Base-by-base conservation (phyloP, 192 early-diverging fungal species). In the Mortierella alpina region DNA sequence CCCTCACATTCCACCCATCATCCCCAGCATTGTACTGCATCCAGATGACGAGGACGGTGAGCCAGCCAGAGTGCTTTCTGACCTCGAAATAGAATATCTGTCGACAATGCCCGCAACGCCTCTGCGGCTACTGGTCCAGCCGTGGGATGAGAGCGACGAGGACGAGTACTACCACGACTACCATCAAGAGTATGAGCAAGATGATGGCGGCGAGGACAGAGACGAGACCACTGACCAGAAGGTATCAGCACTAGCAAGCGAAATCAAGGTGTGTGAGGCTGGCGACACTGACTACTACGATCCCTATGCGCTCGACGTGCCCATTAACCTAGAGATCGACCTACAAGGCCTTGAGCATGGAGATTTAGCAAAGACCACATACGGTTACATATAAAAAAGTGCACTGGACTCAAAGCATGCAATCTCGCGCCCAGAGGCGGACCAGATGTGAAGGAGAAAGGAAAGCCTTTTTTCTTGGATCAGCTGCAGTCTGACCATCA, bases 301-400 rank as follows among this genome's bases (percentile, higher is more conserved):
- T 50, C 77, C 70, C 0, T 80, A 80, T 49, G 77, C 77, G 15
- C 23, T 80, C 7, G 77, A 80, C 54, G 77, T 80, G 7, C 70
- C 77, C 41, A 72, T 80, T n/a, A 72, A 80, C 44, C 46, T 80
- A 8, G 77, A 67, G 61, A 72, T 80, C 17, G 77, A 80, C 53
- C 44, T 80, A 11, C 69, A 80, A n/a, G 77, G 70, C 18, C 44
- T 80, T 20, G 66, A 62, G 45, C 70, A 80, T 47, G 77, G 64
- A 0, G 70, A 80, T 57, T 18, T 64, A 31, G 31, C 31, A 4
- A 51, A 48, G 14, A 20, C 52, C 15, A 52, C 45, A n/a, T 58
- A 72, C 14, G 70, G 70, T 11, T 72, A 72, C n/a, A 41, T 64
- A 7, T 72, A 39, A 68, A 18, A 22, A 22, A 22, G 2, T 15